phyloP scores from a whole-genome alignment of 2,329 filamentous ascomycete genomes.

The Cladophialophora yegresii region DNA sequence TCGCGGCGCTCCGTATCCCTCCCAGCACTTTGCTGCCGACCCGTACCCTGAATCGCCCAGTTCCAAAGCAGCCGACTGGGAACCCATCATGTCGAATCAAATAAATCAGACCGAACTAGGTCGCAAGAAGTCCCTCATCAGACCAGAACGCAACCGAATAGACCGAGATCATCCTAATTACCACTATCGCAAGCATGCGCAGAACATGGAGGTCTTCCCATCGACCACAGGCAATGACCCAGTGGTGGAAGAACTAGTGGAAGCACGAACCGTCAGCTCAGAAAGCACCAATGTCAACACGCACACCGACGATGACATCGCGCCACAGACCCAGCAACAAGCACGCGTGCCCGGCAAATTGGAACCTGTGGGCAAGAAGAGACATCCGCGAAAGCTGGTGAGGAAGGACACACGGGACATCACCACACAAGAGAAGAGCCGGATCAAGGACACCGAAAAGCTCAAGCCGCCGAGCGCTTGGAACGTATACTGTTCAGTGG shows the following conservation, averaged over 20 bases:
- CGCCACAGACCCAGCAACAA: conserved; percentile 39
- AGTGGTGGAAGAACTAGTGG: conserved; percentile 69
- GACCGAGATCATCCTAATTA: conserved; percentile 91
- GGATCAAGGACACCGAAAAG: conserved; percentile 62
- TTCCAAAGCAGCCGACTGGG: conserved; percentile 55
- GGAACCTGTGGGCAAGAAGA: conserved; percentile 38
- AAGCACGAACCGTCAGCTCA: conserved; percentile 59
- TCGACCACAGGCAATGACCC: conserved; percentile 93
- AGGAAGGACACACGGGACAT: conserved; percentile 61
- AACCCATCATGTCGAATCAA: conserved; percentile 54
- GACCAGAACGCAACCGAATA: conserved; percentile 83
- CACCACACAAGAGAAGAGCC: conserved; percentile 61
- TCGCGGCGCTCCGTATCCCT: conserved; percentile 42
- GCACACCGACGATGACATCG: conserved; percentile 40
- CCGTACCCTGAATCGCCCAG: conserved; percentile 41
- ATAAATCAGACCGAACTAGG: conserved; percentile 50
- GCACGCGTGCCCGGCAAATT: conserved; percentile 39
- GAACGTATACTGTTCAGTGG: conserved; percentile 90
- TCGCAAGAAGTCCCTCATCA: conserved; percentile 84
- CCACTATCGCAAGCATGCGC: conserved; percentile 90
- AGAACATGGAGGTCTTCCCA: conserved; percentile 85
- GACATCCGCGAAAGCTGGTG: conserved; percentile 62
- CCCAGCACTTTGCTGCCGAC: conserved; percentile 29
- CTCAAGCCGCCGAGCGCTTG: conserved; percentile 81
- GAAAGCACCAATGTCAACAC: conserved; percentile 62